Base-by-base conservation (phyloP, 1,284 basidiomycete genomes). In the Irpex sp. region DNA sequence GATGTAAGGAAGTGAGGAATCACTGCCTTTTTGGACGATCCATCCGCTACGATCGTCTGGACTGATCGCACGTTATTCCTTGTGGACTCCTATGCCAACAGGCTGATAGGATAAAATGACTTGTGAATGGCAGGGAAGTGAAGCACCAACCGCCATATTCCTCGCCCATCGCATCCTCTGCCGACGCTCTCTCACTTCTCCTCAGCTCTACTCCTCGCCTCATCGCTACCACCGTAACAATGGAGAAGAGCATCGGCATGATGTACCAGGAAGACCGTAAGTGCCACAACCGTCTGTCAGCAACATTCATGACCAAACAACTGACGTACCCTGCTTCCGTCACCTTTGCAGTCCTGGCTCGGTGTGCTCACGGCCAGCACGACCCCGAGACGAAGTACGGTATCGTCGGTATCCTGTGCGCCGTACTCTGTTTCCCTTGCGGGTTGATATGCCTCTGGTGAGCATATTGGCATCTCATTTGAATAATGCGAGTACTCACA, bases 401-500 rank as follows among this genome's bases (percentile, higher is more conserved):
- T 3, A 58, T 61, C 19, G 47, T 64, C 16, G 68, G 68, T 12
- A 68, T 69, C 57, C 66, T 68, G 57, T 58, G 55, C 47, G 66
- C 67, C 3, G 62, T 69, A 28, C 28, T 68, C 7, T 64, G 62
- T 60, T 69, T 69, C 59, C 68, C 68, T 2, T 63, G 66, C 18
- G 68, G 68, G 3, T 55, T 69, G 28, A 58, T 67, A 1, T 66
- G 63, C 51, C 59, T 69, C 6, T 60, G 67, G 68, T 69, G 42
- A 57, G 68, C 66, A 12, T 12, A 19, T 16, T 47, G 10, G 5
- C 5, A 16, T 4, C 12, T 19, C 16, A 28, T 39, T 10, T 23
- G 19, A 35, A 7, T 6, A 12, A 3, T 10, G 12, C 35, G 45
- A 49, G 18, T 5, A 42, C 53, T 45, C 18, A 39, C n/a, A 6